phyloP scores from a whole-genome alignment of 1,284 basidiomycete species.

The Pascua sp. region DNA sequence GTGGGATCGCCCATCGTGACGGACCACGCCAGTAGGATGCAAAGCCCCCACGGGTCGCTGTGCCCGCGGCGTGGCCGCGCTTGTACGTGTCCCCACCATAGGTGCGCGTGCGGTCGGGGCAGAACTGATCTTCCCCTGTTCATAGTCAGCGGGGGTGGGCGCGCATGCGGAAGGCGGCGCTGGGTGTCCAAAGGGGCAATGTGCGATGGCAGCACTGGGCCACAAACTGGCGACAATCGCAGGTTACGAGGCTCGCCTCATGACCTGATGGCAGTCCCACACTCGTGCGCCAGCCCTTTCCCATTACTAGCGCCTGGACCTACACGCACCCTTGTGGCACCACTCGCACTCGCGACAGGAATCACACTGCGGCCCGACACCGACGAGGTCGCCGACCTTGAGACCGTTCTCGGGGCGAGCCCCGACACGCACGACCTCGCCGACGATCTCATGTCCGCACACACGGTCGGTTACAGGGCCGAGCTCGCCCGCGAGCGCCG shows the following conservation, averaged over 20 bases:
- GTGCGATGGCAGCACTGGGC: too few species aligned
- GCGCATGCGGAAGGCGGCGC: too few species aligned
- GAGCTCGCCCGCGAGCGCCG: conserved; percentile 20
- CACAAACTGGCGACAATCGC: conserved; percentile 14
- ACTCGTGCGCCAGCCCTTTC: too few species aligned
- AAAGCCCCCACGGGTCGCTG: conserved; percentile 46
- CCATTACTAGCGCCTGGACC: conserved; percentile 25
- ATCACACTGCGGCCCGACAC: conserved; percentile 54
- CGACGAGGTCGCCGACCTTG: conserved; percentile 51
- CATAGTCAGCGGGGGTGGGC: too few species aligned
- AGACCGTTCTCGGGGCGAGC: conserved; percentile 22
- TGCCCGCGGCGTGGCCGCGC: conserved; percentile 20
- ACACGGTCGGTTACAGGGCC: conserved; percentile 4
- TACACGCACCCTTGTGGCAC: conserved; percentile 48
- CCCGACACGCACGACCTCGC: conserved; percentile 16
- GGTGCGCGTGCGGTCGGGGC: conserved; percentile 17
- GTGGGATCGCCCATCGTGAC: conserved; percentile 60
- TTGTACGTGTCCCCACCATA: conserved; percentile 5
- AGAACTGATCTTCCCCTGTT: conserved; percentile 20
- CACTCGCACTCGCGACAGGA: conserved; percentile 47
- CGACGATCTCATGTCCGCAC: conserved; percentile 32
- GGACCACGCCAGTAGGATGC: conserved; percentile 45
- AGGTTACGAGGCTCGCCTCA: too few species aligned
- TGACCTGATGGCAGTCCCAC: too few species aligned
- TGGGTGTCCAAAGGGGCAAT: too few species aligned